Evolutionary conservation across 2,329 filamentous ascomycete genomes (phyloP).

Genomic region (Colletotrichum musae): DNA sequence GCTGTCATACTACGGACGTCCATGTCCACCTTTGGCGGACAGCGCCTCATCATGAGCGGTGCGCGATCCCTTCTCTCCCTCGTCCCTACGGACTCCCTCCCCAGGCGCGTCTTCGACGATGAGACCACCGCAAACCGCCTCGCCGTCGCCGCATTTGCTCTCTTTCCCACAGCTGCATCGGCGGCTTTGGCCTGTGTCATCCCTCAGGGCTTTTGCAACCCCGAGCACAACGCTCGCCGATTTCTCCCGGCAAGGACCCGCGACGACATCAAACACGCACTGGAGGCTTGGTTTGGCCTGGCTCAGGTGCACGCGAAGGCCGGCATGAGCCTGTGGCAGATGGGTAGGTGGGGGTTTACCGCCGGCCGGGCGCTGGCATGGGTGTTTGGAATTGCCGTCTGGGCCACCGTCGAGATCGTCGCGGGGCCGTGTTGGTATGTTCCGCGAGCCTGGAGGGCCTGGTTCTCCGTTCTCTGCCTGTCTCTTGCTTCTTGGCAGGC

Average conservation of each 20-base stretch:
- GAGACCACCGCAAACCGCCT: not conserved
- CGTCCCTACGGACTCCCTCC: not conserved
- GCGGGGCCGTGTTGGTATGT: slow-evolving; percentile 15
- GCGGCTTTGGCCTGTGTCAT: not conserved
- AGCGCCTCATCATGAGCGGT: not conserved
- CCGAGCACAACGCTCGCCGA: slow-evolving; percentile 6
- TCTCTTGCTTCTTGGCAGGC: slow-evolving; percentile 11
- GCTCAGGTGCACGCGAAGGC: not conserved
- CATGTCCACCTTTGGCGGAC: not conserved
- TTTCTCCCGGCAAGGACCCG: slow-evolving; percentile 19
- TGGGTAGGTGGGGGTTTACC: slow-evolving; percentile 1
- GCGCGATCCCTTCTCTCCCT: not conserved
- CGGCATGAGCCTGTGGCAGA: not conserved
- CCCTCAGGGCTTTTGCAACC: slow-evolving; percentile 2
- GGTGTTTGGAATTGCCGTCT: slow-evolving; percentile 2
- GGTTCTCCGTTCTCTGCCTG: slow-evolving; percentile 4
- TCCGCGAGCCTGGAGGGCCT: not conserved
- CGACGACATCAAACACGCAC: slow-evolving; percentile 17
- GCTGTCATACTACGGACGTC: not conserved
- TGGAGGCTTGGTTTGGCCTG: slow-evolving; percentile 6
- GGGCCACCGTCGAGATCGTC: slow-evolving; percentile 15
- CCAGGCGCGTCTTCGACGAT: not conserved
- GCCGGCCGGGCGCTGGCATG: not conserved
- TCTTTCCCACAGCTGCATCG: slow-evolving; percentile 11
- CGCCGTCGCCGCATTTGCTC: not conserved